Evolutionary conservation across 1,284 basidiomycete species (phyloP).

Genomic region (Heterobasidion occidentale): DNA sequence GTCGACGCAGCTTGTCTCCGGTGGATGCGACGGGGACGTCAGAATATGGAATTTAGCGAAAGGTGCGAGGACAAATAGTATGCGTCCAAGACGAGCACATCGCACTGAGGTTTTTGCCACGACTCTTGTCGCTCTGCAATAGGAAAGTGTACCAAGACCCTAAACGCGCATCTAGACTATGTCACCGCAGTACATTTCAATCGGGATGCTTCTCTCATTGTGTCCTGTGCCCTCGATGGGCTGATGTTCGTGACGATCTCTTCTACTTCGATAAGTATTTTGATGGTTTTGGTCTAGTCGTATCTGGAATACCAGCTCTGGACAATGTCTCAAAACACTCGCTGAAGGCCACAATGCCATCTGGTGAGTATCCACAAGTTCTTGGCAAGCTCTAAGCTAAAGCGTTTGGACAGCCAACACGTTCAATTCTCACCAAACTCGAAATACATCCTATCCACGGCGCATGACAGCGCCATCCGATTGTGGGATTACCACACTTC

Average conservation of each 20-base stretch:
- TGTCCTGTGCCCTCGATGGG: conserved; percentile 89
- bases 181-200: conserved; percentile 95
- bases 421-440: conserved; percentile 93
- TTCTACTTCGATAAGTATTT: neutral
- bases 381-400: conserved; percentile 1
- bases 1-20: conserved; percentile 85
- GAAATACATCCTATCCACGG: conserved; percentile 86
- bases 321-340: conserved; percentile 94
- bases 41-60: conserved; percentile 85
- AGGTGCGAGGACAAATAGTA: conserved; percentile 34
- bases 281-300: conserved; percentile 45
- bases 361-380: conserved; percentile 42
- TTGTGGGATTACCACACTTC: conserved; percentile 94
- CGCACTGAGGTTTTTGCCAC: no score
- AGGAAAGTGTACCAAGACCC: conserved; percentile 76
- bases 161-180: conserved; percentile 92
- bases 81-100: no score
- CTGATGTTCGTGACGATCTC: conserved; percentile 62
- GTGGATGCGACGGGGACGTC: conserved; percentile 88
- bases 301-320: conserved; percentile 90
- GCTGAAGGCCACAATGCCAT: conserved; percentile 87
- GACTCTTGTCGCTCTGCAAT: neutral
- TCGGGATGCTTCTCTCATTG: conserved; percentile 83
- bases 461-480: conserved; percentile 86
- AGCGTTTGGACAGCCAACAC: conserved; percentile 50